Evolutionary conservation across 495 filamentous ascomycete genomes (phyloP), one percentile per base, ranked within the genome.

Genomic region (Apiosordaria backusii): DNA sequence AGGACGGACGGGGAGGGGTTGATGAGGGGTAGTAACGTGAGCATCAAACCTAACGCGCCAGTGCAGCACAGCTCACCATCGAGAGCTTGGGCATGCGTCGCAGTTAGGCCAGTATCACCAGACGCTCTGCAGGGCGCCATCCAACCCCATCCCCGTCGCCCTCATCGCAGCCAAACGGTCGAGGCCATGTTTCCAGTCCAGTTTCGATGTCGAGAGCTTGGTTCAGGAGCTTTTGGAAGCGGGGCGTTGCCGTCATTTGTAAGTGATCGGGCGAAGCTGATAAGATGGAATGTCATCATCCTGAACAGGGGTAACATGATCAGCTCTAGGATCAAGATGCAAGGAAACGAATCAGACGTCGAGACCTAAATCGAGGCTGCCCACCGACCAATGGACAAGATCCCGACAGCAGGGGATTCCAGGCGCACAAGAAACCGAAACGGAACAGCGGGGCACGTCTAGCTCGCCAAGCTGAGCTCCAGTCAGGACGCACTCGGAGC

Each of bases 281-380:
- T 64, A 70, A 68, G 67, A 61, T 59, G 19, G 27, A 19, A 68
- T 70, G 67, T 65, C 68, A 70, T 72, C 70, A 72, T 70, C 26
- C 26, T 23, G 25, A 61, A 52, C 65, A 67, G 69, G 70, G 72
- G 72, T 25, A 67, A 54, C 16, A 40, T 52, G 68, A 74, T 72
- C 72, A 60, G 63, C 70, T 59, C 55, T 27, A 50, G 70, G 72
- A 66, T 70, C 50, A 26, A 59, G 57, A 63, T 62, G 24, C 25
- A 10, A 27, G 57, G 16, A 60, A 65, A 54, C 72, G 67, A 74
- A 74, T 70, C 72, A 74, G 57, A 19, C 5, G 2, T 15, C 29
- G 7, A 19, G 45, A 18, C 25, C 45, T 19, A 50, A 26, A 21
- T 55, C 23, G 57, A 27, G 64, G 62, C 27, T 57, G 22, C 18